Percentiles rank a stretch among this genome's conserved stretches.
phyloP scores from a whole-genome alignment of 495 filamentous ascomycete genomes.

The Lasiosphaeria miniovina region DNA sequence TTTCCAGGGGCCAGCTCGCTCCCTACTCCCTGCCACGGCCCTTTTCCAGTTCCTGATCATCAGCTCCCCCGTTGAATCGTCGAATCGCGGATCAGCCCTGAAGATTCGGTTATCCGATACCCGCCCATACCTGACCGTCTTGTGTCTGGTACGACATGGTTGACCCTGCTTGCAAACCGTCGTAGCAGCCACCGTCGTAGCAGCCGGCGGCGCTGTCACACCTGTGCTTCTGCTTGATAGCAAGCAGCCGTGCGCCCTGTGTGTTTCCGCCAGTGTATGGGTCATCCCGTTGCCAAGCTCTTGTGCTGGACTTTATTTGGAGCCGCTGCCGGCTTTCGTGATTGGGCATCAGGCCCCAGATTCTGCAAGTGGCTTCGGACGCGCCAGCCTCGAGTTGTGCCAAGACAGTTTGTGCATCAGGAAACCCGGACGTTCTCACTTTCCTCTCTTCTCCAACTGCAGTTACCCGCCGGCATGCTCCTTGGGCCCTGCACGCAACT shows the following conservation, averaged over 20 bases:
- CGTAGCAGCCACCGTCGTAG: conserved; percentile 2
- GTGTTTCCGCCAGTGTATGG: conserved; percentile 5
- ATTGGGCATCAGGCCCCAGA: not conserved
- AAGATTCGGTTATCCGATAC: conserved; percentile 15
- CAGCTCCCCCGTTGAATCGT: conserved; percentile 10
- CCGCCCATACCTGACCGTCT: conserved; percentile 18
- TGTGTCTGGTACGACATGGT: conserved; percentile 15
- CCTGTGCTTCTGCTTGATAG: not conserved
- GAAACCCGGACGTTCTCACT: conserved; percentile 9
- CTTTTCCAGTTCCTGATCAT: conserved; percentile 11
- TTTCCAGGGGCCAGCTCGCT: conserved; percentile 15
- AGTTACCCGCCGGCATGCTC: conserved; percentile 18
- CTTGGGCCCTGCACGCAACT: not conserved
- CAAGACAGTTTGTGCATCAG: conserved; percentile 8
- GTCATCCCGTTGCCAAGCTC: conserved; percentile 7
- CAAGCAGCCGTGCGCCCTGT: conserved; percentile 3
- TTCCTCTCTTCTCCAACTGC: conserved; percentile 10
- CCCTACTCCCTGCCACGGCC: conserved; percentile 15
- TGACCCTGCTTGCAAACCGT: conserved; percentile 15
- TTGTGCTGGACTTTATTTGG: conserved; percentile 2
- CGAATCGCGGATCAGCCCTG: conserved; percentile 29
- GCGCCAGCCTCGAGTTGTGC: conserved; percentile 4
- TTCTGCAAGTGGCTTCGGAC: not conserved
- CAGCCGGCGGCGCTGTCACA: not conserved
- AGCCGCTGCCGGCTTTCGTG: not conserved